Evolutionary conservation across 176 grass and related monocot genomes (phyloP), one percentile per base, ranked within the genome.

Genomic region (Panicum miliaceum): DNA sequence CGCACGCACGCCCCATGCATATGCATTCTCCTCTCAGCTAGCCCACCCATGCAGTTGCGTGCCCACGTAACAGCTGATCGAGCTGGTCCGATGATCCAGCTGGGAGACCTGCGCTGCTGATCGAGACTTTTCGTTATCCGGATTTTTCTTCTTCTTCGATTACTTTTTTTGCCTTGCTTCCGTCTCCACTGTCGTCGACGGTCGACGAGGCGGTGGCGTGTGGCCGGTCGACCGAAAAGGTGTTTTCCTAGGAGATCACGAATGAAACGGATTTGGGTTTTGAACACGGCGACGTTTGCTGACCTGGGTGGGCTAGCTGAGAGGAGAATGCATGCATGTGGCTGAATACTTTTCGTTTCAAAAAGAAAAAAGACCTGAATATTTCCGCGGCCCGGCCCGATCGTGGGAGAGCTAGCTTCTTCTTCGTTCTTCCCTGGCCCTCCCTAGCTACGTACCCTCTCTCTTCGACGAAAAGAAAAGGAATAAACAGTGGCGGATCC

Each of bases 181-280:
- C 53, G 7, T n/a, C 15, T 57, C 7, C 15, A n/a, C 23, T 16
- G 7, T 3, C 35, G 29, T 65, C 16, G 56, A 65, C 27, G 13
- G 13, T 34, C 13, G 26, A 64, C 6, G 13, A 6, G 6, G 26
- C 25, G 23, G 74, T 53, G 7, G 71, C 74, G 74, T 23, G 52
- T 40, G 51, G 25, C 11, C 7, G 7, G 11, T 3, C 1, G 29
- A 56, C 40, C 73, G 0, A 23, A 76, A 76, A 75, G 35, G 22
- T 10, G 13, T n/a, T 32, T 56, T 41, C 73, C 73, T 76, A 76
- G 73, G 51, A 57, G 34, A 23, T 57, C 36, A 58, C 73, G 73
- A n/a, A n/a, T n/a, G n/a, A 76, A 59, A 25, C 32, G 35, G 56
- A 59, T 11, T 25, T 58, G 22, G 20, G 56, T 58, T n/a, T 23